phyloP scores from a whole-genome alignment of 1,284 basidiomycete genomes.

The Trichosporon asahii region DNA sequence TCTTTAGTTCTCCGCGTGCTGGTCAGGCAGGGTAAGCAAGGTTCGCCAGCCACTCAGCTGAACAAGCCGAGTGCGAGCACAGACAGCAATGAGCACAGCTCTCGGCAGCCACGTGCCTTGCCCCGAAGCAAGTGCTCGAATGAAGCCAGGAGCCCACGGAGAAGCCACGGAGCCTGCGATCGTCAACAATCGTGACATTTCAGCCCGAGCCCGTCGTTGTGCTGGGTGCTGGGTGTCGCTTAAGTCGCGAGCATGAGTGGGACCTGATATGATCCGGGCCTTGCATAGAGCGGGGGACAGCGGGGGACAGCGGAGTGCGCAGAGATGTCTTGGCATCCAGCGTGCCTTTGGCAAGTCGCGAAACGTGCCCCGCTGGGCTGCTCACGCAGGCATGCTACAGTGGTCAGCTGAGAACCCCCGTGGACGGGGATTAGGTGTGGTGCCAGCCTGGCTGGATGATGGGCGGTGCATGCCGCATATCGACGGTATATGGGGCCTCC shows the following conservation, averaged over 20 bases:
- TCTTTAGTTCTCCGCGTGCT: too few relatives aligned
- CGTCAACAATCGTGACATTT: too few relatives aligned
- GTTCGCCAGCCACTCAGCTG: too few relatives aligned
- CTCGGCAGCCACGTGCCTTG: neutral
- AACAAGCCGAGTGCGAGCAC: too few relatives aligned
- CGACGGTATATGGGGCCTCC: neutral
- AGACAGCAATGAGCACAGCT: too few relatives aligned
- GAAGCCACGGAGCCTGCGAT: neutral
- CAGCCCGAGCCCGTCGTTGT: too few relatives aligned
- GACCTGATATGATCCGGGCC: neutral
- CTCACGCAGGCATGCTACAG: neutral
- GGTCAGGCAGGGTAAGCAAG: too few relatives aligned
- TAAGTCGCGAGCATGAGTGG: neutral
- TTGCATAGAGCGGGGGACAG: neutral
- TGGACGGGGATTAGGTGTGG: neutral
- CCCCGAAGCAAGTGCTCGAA: neutral
- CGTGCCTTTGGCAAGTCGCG: neutral
- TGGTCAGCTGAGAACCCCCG: constrained; percentile 5
- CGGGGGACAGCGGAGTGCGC: too few relatives aligned
- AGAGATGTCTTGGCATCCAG: neutral
- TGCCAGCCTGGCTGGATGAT: neutral
- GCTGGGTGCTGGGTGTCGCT: neutral
- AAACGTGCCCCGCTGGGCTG: neutral
- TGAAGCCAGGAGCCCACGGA: neutral
- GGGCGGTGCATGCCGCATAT: neutral